phyloP scores from a whole-genome alignment of 2,329 filamentous ascomycete genomes.

The Aureobasidium sp. region DNA sequence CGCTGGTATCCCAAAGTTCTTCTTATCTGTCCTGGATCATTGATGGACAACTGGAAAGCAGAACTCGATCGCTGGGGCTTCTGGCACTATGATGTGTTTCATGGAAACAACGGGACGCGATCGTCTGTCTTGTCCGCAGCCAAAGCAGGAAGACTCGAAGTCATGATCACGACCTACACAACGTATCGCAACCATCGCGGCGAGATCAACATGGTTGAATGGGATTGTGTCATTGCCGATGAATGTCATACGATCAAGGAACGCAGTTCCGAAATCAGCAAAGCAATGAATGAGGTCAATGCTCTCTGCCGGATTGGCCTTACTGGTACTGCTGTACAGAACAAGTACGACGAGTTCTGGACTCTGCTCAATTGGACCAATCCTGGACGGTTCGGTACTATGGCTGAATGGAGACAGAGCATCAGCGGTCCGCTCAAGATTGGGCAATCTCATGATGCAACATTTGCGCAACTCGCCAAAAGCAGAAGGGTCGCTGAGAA shows the following conservation, averaged over 20 bases:
- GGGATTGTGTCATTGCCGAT: constrained; percentile 92
- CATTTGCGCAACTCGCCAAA: constrained; percentile 69
- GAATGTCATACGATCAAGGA: constrained; percentile 92
- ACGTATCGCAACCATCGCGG: constrained; percentile 75
- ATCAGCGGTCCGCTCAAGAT: constrained; percentile 75
- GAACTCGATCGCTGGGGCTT: constrained; percentile 89
- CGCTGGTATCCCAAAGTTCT: constrained; percentile 78
- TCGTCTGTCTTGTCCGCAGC: constrained; percentile 51
- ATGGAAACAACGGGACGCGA: constrained; percentile 57
- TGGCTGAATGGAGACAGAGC: constrained; percentile 68
- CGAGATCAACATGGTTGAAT: constrained; percentile 74
- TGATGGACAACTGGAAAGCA: constrained; percentile 86
- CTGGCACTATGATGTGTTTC: constrained; percentile 83
- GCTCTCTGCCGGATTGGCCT: constrained; percentile 86
- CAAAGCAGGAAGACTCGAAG: constrained; percentile 68
- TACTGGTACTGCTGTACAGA: constrained; percentile 94
- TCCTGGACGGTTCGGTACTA: constrained; percentile 62
- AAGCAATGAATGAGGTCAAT: constrained; percentile 85
- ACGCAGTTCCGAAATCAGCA: constrained; percentile 65
- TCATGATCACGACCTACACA: constrained; percentile 89
- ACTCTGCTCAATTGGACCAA: constrained; percentile 94
- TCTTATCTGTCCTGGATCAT: constrained; percentile 78
- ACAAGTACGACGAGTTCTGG: constrained; percentile 96
- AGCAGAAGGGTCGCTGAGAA: constrained; percentile 77
- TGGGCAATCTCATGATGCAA: constrained; percentile 90